These are phyloP conservation scores for Phytophthora ramorum DNA, from an alignment of 352 stramenopile species.

Conservation along the genomic window DNA sequence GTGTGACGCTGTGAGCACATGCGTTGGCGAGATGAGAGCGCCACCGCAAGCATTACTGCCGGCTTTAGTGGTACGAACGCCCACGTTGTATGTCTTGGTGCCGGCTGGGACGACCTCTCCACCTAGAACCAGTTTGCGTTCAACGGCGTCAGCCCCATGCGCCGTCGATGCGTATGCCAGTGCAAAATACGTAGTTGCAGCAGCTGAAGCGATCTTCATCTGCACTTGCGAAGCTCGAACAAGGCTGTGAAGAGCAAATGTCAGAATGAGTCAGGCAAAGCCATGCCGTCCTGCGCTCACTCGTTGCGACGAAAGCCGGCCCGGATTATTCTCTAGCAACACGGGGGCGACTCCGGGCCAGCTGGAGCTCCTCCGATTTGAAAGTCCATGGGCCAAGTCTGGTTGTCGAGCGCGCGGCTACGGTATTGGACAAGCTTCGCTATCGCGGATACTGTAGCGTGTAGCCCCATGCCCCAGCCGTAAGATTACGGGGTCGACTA, in stretches of 20 bases:
- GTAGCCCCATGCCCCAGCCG: no score
- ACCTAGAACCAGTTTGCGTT: constrained; percentile 23
- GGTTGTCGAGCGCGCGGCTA: neutral
- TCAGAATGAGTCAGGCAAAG: constrained; percentile 2
- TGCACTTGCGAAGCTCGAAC: neutral
- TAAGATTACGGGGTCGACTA: no score
- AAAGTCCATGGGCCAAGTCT: neutral
- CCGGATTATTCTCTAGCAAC: neutral
- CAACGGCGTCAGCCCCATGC: neutral
- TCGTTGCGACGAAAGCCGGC: neutral
- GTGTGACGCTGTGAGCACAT: constrained; percentile 21
- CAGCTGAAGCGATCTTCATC: constrained; percentile 6
- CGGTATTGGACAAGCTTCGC: no score
- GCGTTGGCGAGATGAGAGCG: constrained; percentile 17
- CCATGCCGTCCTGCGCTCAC: neutral
- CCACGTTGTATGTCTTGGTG: constrained; percentile 27
- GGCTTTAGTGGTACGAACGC: constrained; percentile 10
- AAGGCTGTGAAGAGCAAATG: neutral
- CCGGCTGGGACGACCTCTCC: constrained; percentile 22
- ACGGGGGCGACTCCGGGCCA: neutral
- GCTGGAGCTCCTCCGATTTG: neutral
- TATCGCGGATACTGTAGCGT: no score
- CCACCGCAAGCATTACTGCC: constrained; percentile 16
- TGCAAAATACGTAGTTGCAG: constrained; percentile 3
- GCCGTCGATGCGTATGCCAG: constrained; percentile 1